Conservation (phyloP, 371 early-diverging fungal species). For the Mucor racemosus region DNA sequence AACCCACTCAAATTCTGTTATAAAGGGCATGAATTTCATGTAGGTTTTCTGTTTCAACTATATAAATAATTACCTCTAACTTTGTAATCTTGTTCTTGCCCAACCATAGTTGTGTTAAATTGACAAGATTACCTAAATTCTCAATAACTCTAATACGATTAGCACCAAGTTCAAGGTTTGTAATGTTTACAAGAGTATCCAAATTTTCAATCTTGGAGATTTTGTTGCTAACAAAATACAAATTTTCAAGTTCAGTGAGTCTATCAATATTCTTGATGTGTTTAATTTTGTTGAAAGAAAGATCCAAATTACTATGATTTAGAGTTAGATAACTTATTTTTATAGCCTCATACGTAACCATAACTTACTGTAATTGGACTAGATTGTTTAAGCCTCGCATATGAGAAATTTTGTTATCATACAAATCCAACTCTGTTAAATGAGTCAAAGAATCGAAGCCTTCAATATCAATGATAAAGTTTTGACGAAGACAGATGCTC, state of each 20-base stretch:
- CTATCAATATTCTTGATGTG: slow-evolving; percentile 66
- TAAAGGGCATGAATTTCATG: background rate
- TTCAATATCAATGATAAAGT: slow-evolving; percentile 79
- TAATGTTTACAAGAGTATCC: slow-evolving; percentile 64
- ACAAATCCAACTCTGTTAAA: slow-evolving; percentile 87
- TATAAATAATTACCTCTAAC: slow-evolving; percentile 61
- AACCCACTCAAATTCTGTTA: slow-evolving; percentile 43
- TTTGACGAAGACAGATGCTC: slow-evolving; percentile 89
- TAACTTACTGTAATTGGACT: slow-evolving; percentile 65
- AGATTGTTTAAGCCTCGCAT: slow-evolving; percentile 73
- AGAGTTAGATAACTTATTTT: background rate
- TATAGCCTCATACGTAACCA: background rate
- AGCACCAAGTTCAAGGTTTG: slow-evolving; percentile 92
- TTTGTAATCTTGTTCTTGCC: slow-evolving; percentile 96
- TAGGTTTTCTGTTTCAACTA: background rate
- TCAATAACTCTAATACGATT: slow-evolving; percentile 91
- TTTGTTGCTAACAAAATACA: slow-evolving; percentile 88
- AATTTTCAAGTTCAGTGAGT: slow-evolving; percentile 61
- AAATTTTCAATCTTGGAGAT: slow-evolving; percentile 81
- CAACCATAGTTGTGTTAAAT: slow-evolving; percentile 89
- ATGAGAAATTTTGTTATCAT: slow-evolving; percentile 90
- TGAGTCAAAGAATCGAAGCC: slow-evolving; percentile 61
- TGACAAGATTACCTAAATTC: slow-evolving; percentile 77
- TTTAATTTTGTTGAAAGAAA: slow-evolving; percentile 92
- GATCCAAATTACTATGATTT: slow-evolving; percentile 76